Percentiles rank a stretch among this genome's conserved stretches.
Evolutionary conservation across 2,329 filamentous ascomycete genomes (phyloP).

Genomic region (Talaromyces funiculosus): DNA sequence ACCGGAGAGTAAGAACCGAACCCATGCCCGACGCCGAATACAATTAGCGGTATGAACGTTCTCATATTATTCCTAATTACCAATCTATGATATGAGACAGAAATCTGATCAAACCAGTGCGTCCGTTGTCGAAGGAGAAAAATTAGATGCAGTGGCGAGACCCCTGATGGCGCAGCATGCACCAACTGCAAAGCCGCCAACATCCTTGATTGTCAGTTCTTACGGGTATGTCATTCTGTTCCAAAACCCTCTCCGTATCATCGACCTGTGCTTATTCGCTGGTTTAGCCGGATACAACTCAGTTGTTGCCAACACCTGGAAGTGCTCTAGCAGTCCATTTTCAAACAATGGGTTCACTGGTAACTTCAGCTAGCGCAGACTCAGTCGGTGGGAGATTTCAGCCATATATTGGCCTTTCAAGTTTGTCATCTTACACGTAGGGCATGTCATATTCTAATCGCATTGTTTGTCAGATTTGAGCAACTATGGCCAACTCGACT

Average conservation of each 20-base stretch:
- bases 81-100: not conserved
- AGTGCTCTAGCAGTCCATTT: conserved; percentile 2
- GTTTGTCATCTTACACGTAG: conserved; percentile 6
- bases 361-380: not conserved
- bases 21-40: conserved; percentile 18
- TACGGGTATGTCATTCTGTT: conserved; percentile 3
- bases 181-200: conserved; percentile 69
- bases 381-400: not conserved
- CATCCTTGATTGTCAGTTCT: conserved; percentile 17
- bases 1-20: not conserved
- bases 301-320: conserved; percentile 1
- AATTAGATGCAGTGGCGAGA: conserved; percentile 88
- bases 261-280: not conserved
- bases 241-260: not conserved
- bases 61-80: too few relatives aligned
- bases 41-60: conserved; percentile 15
- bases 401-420: not conserved
- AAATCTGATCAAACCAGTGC: conserved; percentile 55
- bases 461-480: conserved; percentile 25
- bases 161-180: conserved; percentile 70
- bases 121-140: conserved; percentile 85
- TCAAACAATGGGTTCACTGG: not conserved
- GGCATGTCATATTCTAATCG: conserved; percentile 17
- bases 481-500: conserved; percentile 16
- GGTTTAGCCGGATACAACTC: not conserved